Conservation (phyloP, 805 yeast species). For the Lachancea mirantina region DNA sequence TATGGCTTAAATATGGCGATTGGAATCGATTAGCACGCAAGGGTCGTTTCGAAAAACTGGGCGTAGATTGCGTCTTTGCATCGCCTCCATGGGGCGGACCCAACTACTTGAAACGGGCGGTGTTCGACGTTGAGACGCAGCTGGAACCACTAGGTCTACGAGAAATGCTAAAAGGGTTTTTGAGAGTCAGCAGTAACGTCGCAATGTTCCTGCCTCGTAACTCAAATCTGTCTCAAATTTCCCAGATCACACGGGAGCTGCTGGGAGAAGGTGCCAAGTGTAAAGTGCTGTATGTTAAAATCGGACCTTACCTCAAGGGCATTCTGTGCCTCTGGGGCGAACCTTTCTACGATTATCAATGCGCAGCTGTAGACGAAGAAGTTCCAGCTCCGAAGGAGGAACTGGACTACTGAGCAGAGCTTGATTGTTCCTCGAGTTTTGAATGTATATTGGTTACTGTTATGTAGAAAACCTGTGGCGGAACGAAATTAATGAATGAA, state of each 20-base stretch:
- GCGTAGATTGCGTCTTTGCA: conserved; percentile 44
- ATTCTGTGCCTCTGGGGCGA: conserved; percentile 57
- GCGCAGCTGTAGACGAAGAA: conserved; percentile 1
- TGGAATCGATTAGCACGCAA: conserved; percentile 31
- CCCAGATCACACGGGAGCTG: conserved; percentile 39
- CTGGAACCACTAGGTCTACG: conserved; percentile 44
- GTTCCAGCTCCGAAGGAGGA: not conserved
- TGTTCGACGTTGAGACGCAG: conserved; percentile 40
- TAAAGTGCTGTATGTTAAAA: conserved; percentile 39
- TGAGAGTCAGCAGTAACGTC: conserved; percentile 39
- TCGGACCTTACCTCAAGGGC: conserved; percentile 44
- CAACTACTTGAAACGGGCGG: conserved; percentile 36
- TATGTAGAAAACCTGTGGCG: too few species aligned
- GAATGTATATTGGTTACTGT: not conserved
- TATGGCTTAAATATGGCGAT: conserved; percentile 44
- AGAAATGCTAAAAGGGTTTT: conserved; percentile 38
- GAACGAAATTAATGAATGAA: not conserved
- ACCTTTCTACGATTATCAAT: conserved; percentile 28
- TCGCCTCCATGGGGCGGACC: conserved; percentile 93
- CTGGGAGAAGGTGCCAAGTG: conserved; percentile 40
- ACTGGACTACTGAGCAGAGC: too few species aligned
- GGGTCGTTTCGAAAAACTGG: conserved; percentile 14
- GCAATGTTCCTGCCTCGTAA: conserved; percentile 61
- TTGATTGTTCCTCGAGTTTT: too few species aligned
- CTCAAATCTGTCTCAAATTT: conserved; percentile 46